These are phyloP conservation scores for Talaromyces verruculosus DNA, from an alignment of 2,329 filamentous ascomycete species.

Conservation along the genomic window DNA sequence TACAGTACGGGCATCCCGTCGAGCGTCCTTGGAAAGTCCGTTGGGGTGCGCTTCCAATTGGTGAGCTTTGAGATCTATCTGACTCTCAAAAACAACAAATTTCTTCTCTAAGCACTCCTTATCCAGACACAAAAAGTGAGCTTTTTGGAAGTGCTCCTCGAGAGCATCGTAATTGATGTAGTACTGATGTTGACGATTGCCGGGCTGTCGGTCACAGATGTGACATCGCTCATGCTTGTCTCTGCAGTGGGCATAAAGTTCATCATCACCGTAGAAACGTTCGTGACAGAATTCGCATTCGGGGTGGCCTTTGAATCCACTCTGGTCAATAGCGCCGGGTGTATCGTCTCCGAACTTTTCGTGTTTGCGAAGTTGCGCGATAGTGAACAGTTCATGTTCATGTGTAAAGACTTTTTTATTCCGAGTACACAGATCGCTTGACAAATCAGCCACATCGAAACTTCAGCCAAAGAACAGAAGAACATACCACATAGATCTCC, in stretches of 20 bases:
- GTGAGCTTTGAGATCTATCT: constrained; percentile 93
- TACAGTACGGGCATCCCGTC: constrained; percentile 79
- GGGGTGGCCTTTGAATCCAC: constrained; percentile 92
- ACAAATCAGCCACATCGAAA: not conserved
- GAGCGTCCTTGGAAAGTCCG: constrained; percentile 75
- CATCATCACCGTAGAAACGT: constrained; percentile 93
- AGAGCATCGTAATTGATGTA: constrained; percentile 85
- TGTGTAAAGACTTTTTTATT: constrained; percentile 99
- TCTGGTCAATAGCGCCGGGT: constrained; percentile 86
- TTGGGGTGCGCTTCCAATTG: constrained; percentile 80
- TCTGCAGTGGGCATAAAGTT: constrained; percentile 88
- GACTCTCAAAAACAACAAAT: constrained; percentile 92
- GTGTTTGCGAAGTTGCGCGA: constrained; percentile 77
- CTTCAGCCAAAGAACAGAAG: not conserved
- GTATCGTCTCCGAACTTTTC: constrained; percentile 89
- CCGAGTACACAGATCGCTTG: constrained; percentile 77
- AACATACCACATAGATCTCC: constrained; percentile 76
- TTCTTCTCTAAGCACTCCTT: constrained; percentile 93
- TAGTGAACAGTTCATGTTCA: constrained; percentile 89
- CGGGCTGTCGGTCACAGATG: constrained; percentile 73
- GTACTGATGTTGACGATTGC: constrained; percentile 75
- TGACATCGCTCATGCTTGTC: constrained; percentile 95
- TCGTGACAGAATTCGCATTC: constrained; percentile 89
- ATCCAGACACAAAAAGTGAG: constrained; percentile 83
- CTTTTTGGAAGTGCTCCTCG: constrained; percentile 80